phyloP scores from a whole-genome alignment of 2,329 filamentous ascomycete genomes.

The Cephalotrichum gorgonifer region DNA sequence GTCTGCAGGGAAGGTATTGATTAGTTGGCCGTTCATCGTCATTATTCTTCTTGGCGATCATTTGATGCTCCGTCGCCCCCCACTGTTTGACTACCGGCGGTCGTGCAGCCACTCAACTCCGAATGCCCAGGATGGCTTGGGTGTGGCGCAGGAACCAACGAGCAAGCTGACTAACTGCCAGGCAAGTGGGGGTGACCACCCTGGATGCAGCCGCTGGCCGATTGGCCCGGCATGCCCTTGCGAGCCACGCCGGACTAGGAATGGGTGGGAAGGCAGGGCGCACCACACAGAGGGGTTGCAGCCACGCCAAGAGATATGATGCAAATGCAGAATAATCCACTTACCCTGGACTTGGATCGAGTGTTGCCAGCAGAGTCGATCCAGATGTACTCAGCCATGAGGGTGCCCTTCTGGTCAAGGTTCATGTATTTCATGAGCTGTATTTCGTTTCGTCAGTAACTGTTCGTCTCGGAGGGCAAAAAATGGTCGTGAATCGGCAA shows the following conservation, averaged over 20 bases:
- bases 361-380: slow-evolving; percentile 74
- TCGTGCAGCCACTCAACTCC: no score
- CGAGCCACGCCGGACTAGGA: not conserved
- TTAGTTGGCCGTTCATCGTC: not conserved
- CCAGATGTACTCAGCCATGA: slow-evolving; percentile 98
- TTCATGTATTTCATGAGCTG: slow-evolving; percentile 87
- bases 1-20: slow-evolving; percentile 25
- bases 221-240: not conserved
- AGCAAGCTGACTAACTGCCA: not conserved
- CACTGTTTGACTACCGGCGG: no score
- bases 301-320: slow-evolving; percentile 9
- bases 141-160: not conserved
- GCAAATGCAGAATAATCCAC: slow-evolving; percentile 24
- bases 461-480: not conserved
- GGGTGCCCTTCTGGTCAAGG: slow-evolving; percentile 77
- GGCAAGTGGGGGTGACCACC: not conserved
- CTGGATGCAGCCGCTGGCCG: not conserved
- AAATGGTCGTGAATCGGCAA: not conserved
- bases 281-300: not conserved
- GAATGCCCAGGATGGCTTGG: not conserved
- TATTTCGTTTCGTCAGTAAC: slow-evolving; percentile 9
- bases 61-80: no score
- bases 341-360: slow-evolving; percentile 93
- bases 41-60: no score
- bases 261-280: not conserved